A percentile compares a stretch with the other conserved stretches of the same genome.
phyloP scores from a whole-genome alignment of 2,329 filamentous ascomycete genomes.

The Ophiostoma ulmi region DNA sequence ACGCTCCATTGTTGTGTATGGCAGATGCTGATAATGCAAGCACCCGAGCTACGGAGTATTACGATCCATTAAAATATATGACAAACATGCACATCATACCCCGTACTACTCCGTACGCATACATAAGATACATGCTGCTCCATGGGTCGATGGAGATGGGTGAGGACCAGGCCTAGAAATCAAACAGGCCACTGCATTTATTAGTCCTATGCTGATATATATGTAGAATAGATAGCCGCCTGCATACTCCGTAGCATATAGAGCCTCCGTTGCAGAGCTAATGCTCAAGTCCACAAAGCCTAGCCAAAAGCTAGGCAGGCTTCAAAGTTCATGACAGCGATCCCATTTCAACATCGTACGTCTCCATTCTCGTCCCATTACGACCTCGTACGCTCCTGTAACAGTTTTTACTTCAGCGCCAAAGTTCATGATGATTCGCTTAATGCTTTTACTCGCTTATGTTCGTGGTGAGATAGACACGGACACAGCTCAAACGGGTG shows the following conservation, averaged over 20 bases:
- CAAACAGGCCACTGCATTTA: not conserved
- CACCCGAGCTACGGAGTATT: not conserved
- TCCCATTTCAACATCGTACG: not conserved
- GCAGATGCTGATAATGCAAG: not conserved
- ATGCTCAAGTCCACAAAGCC: not conserved
- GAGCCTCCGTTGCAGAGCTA: constrained; percentile 1
- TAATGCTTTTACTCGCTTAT: not conserved
- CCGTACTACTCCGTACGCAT: not conserved
- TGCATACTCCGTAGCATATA: not conserved
- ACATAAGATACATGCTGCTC: not conserved
- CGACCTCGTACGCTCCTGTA: not conserved
- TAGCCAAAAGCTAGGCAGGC: not conserved
- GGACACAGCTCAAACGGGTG: not conserved
- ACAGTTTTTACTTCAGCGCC: not conserved
- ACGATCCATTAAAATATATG: not conserved
- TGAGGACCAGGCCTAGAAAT: not conserved
- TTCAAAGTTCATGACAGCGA: constrained; percentile 12
- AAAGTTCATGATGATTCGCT: not conserved
- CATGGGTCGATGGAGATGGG: not conserved
- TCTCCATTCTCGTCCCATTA: constrained; percentile 7
- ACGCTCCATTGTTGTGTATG: not conserved
- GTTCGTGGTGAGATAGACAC: not conserved
- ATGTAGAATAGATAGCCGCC: not conserved
- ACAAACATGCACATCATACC: constrained; percentile 3
- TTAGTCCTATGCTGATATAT: not conserved